Percentiles rank a stretch among this genome's conserved stretches.
These are phyloP conservation scores for Leishmania gerbilli DNA, from an alignment of 208 protist genomes.

Conservation along the genomic window DNA sequence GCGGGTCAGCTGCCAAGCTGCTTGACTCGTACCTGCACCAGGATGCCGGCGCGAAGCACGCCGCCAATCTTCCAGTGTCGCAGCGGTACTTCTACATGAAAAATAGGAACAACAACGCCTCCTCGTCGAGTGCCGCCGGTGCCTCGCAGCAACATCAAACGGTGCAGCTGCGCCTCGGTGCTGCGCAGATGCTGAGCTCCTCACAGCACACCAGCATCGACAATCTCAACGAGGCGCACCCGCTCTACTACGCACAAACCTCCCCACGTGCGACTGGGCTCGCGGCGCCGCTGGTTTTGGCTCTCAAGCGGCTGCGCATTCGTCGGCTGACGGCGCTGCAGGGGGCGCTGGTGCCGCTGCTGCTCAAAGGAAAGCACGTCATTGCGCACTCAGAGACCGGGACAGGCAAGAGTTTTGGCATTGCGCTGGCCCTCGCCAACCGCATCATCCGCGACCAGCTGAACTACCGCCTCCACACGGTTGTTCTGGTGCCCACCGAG, in stretches of 20 bases:
- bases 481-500: constrained; percentile 84
- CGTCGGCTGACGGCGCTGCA: constrained; percentile 81
- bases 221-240: constrained; percentile 84
- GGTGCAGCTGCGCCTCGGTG: constrained; percentile 75
- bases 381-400: constrained; percentile 91
- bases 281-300: constrained; percentile 66
- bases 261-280: constrained; percentile 71
- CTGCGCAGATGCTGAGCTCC: constrained; percentile 77
- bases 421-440: constrained; percentile 85
- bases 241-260: constrained; percentile 84
- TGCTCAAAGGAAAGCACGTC: constrained; percentile 89
- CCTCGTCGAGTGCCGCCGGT: background rate
- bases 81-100: constrained; percentile 82
- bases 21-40: constrained; percentile 62
- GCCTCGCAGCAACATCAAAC: constrained; percentile 55
- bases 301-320: constrained; percentile 75
- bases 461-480: constrained; percentile 89
- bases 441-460: constrained; percentile 81
- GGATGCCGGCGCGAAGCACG: constrained; percentile 39
- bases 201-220: constrained; percentile 55
- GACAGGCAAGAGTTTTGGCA: constrained; percentile 90
- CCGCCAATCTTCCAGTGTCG: constrained; percentile 72
- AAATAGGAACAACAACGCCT: constrained; percentile 3
- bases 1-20: constrained; percentile 60
- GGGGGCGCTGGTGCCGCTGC: constrained; percentile 81